These are phyloP conservation scores for Nannochloris sp. DNA, from an alignment of 139 green algal species.

Conservation along the genomic window DNA sequence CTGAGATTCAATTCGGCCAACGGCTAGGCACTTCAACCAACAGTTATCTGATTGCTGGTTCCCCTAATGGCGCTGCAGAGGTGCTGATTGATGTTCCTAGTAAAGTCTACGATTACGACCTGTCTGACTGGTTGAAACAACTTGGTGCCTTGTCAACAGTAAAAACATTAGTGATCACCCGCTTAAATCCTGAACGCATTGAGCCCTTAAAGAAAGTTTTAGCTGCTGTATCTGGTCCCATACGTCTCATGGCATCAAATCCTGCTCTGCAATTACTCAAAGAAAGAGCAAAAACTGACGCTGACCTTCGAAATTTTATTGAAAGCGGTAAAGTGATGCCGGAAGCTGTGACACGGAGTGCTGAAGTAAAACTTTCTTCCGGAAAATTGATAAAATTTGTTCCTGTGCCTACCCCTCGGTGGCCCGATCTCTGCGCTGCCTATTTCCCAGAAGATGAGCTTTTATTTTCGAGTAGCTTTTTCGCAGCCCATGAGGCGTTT, in stretches of 20 bases:
- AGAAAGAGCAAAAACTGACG: constrained; percentile 6
- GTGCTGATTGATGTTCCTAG: constrained; percentile 77
- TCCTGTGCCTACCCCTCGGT: constrained; percentile 72
- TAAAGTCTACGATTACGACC: constrained; percentile 55
- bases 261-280: constrained; percentile 53
- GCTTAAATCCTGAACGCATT: constrained; percentile 77
- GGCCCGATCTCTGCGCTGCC: constrained; percentile 66
- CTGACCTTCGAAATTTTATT: background rate
- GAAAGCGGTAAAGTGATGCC: background rate
- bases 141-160: constrained; percentile 23
- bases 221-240: constrained; percentile 7
- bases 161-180: constrained; percentile 72
- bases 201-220: constrained; percentile 31
- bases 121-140: constrained; percentile 30
- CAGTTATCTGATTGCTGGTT: constrained; percentile 70
- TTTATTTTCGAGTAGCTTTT: constrained; percentile 83
- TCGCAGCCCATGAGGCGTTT: constrained; percentile 70
- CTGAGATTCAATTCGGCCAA: constrained; percentile 63
- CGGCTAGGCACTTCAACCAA: constrained; percentile 85
- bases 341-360: background rate
- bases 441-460: constrained; percentile 25
- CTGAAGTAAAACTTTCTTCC: constrained; percentile 11
- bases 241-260: constrained; percentile 69
- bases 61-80: background rate
- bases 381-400: constrained; percentile 40